Evolutionary conservation across 2,329 filamentous ascomycete species (phyloP).

Genomic region (Thyridium curvatum): DNA sequence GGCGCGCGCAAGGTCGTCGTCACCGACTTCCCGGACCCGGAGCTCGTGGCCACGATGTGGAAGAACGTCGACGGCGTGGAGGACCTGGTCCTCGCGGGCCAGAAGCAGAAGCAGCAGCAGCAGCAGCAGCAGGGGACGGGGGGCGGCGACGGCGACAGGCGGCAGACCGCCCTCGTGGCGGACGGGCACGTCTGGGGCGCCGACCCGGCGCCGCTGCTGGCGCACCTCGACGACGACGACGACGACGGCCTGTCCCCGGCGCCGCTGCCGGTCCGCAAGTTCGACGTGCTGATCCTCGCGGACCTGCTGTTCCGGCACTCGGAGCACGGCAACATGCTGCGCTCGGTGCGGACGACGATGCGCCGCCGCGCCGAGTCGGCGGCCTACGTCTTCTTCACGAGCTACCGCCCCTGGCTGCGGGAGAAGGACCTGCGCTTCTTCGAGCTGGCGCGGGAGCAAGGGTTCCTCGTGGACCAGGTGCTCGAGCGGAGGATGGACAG

Average conservation of each 20-base stretch:
- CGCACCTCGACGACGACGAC: slow-evolving; percentile 36
- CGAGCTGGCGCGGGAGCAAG: slow-evolving; percentile 61
- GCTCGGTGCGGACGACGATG: slow-evolving; percentile 64
- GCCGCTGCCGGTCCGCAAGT: slow-evolving; percentile 32
- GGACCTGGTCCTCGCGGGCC: too few relatives aligned
- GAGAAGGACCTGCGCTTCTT: slow-evolving; percentile 86
- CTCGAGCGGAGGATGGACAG: slow-evolving; percentile 77
- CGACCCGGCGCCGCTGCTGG: slow-evolving; percentile 50
- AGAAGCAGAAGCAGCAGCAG: slow-evolving; percentile 35
- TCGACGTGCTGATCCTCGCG: slow-evolving; percentile 79
- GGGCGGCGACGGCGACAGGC: slow-evolving; percentile 8
- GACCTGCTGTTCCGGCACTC: slow-evolving; percentile 89
- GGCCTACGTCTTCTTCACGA: slow-evolving; percentile 89
- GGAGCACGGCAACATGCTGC: slow-evolving; percentile 73
- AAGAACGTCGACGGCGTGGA: slow-evolving; percentile 58
- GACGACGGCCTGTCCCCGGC: slow-evolving; percentile 2
- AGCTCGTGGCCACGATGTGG: slow-evolving; percentile 73
- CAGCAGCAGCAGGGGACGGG: slow-evolving; percentile 10
- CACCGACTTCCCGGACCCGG: slow-evolving; percentile 82
- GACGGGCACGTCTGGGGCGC: slow-evolving; percentile 83
- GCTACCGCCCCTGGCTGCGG: slow-evolving; percentile 85
- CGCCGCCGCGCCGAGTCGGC: slow-evolving; percentile 45
- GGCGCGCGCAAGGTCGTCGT: slow-evolving; percentile 69
- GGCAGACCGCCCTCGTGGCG: slow-evolving; percentile 32
- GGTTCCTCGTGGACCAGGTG: slow-evolving; percentile 73